phyloP scores from a whole-genome alignment of 257 asterid species.

The Fraxinus pennsylvanica region DNA sequence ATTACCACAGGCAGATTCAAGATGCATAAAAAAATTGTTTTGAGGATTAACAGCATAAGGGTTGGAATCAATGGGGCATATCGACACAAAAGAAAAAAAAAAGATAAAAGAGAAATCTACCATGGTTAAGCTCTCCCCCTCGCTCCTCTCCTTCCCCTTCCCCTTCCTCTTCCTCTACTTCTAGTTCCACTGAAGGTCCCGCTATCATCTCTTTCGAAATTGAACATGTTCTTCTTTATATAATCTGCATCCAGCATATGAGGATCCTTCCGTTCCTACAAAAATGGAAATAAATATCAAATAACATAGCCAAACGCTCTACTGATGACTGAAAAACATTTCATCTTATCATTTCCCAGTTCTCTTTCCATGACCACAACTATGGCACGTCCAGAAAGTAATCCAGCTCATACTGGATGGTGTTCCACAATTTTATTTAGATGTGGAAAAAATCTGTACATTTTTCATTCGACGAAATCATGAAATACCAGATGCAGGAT shows the following conservation, averaged over 20 bases:
- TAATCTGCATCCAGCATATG: slow-evolving; percentile 49
- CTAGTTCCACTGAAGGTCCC: slow-evolving; percentile 41
- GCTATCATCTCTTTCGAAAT: slow-evolving; percentile 57
- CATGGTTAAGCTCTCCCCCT: slow-evolving; percentile 42
- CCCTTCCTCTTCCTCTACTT: slow-evolving; percentile 65
- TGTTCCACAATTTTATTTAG: neutral
- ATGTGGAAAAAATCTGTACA: neutral
- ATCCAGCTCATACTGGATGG: neutral
- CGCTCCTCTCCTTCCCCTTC: slow-evolving; percentile 51
- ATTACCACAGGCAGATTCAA: neutral
- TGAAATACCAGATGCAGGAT: neutral
- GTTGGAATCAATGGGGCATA: slow-evolving; percentile 23
- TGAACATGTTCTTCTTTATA: slow-evolving; percentile 78
- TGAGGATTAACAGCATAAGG: slow-evolving; percentile 14
- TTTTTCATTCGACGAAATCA: neutral
- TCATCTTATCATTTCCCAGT: neutral
- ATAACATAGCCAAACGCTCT: slow-evolving; percentile 1
- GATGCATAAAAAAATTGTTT: neutral
- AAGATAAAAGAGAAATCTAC: slow-evolving; percentile 12
- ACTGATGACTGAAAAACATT: neutral
- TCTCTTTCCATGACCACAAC: neutral
- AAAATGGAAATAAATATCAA: slow-evolving; percentile 25
- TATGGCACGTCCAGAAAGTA: neutral
- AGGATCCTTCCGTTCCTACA: slow-evolving; percentile 53
- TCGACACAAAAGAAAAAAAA: neutral